Percentiles rank a stretch among this genome's conserved stretches.
Conservation (phyloP, 202 grass and related monocot genomes). For the Panicum hallii region DNA sequence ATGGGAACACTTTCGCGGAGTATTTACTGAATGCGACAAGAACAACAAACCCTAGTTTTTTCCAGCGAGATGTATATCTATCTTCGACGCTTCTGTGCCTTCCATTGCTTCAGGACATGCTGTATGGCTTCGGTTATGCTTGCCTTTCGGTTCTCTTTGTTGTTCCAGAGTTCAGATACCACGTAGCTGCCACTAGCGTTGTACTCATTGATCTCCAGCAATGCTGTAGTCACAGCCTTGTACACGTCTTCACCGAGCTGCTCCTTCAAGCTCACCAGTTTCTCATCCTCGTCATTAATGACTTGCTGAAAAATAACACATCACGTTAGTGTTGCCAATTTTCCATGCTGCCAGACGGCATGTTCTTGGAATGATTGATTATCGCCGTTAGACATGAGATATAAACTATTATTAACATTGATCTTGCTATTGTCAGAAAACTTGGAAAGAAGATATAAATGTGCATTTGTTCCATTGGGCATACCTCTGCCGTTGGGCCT, state of each 20-base stretch:
- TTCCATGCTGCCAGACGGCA: neutral
- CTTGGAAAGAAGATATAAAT: neutral
- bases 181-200: conserved; percentile 55
- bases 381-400: neutral
- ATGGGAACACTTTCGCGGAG: neutral
- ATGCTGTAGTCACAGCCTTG: conserved; percentile 40
- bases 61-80: neutral
- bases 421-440: conserved; percentile 8
- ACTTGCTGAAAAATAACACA: conserved; percentile 49
- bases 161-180: conserved; percentile 70
- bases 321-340: neutral
- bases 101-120: conserved; percentile 53
- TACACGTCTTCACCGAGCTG: conserved; percentile 30
- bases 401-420: neutral
- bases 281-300: conserved; percentile 47
- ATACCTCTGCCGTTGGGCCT: conserved; percentile 47
- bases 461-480: neutral
- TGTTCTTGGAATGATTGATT: neutral
- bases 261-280: conserved; percentile 30
- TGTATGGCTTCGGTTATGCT: conserved; percentile 49
- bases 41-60: conserved; percentile 2
- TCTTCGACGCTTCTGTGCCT: conserved; percentile 22
- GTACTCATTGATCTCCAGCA: conserved; percentile 58
- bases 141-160: conserved; percentile 57
- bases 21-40: neutral